Evolutionary conservation across 176 grass and related monocot species (phyloP).

Genomic region (Eragrostis curvula): DNA sequence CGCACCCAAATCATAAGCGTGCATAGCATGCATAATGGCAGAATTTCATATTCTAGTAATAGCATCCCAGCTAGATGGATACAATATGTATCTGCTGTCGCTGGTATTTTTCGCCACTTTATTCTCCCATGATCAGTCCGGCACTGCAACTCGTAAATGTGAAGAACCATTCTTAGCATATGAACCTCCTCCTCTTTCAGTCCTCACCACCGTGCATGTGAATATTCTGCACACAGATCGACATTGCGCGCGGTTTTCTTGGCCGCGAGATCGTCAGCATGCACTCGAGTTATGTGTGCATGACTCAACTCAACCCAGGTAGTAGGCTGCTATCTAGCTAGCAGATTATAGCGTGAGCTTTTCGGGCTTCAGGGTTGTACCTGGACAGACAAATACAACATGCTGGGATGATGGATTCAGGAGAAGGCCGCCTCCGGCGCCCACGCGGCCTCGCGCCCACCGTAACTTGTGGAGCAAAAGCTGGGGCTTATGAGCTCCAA

Average conservation of each 20-base stretch:
- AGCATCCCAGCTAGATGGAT: too few species aligned
- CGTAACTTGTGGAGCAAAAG: constrained; percentile 68
- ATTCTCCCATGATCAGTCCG: constrained; percentile 24
- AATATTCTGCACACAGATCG: not conserved
- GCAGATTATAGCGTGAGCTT: constrained; percentile 11
- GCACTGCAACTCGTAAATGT: not conserved
- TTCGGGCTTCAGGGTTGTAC: not conserved
- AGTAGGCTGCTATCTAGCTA: not conserved
- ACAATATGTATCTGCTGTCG: not conserved
- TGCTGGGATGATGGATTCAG: not conserved
- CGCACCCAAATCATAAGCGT: not conserved
- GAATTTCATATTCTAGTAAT: not conserved
- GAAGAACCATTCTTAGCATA: not conserved
- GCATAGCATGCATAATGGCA: not conserved
- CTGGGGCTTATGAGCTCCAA: constrained; percentile 35
- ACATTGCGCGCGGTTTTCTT: not conserved
- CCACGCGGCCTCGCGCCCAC: constrained; percentile 37
- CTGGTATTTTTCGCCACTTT: constrained; percentile 27
- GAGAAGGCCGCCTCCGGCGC: not conserved
- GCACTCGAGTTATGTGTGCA: constrained; percentile 25
- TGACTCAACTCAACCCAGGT: not conserved
- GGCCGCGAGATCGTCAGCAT: not conserved
- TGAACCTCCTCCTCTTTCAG: not conserved
- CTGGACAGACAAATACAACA: not conserved
- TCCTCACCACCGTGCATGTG: not conserved